Evolutionary conservation across 2,329 filamentous ascomycete genomes (phyloP).

Genomic region (Colletotrichum sp.): DNA sequence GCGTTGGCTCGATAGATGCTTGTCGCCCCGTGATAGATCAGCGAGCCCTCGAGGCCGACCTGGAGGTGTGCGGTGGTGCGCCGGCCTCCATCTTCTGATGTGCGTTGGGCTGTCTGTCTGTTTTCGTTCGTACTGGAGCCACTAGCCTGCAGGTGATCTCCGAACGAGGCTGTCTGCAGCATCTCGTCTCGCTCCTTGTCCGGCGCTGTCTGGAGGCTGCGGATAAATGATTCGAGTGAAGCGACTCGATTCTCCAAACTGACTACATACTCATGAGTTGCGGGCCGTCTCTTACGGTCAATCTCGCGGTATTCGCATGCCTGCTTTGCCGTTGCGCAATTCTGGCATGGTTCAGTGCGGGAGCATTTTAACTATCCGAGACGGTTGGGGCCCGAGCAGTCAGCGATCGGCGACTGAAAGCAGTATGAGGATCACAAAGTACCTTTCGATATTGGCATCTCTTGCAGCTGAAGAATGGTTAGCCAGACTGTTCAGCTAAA

Average conservation of each 20-base stretch:
- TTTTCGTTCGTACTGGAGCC: not conserved
- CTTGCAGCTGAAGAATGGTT: not conserved
- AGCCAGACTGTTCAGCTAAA: too few species aligned
- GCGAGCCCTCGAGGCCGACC: slow-evolving; percentile 20
- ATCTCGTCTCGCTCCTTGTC: not conserved
- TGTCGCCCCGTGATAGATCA: slow-evolving; percentile 26
- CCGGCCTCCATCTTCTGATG: not conserved
- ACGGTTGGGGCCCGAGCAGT: too few species aligned
- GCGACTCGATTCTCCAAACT: slow-evolving; percentile 19
- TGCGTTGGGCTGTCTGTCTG: rapidly evolving
- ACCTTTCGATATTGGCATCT: not conserved
- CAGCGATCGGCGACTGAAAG: too few species aligned
- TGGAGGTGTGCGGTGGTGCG: not conserved
- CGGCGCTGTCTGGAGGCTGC: not conserved
- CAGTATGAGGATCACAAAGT: too few species aligned
- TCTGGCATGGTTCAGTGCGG: slow-evolving; percentile 20
- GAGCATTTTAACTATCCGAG: slow-evolving; percentile 18
- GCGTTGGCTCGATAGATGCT: slow-evolving; percentile 30
- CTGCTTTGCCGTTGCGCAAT: not conserved
- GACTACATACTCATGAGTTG: slow-evolving; percentile 16
- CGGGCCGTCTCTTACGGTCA: slow-evolving; percentile 19
- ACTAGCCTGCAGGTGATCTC: not conserved
- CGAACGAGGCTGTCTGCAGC: slow-evolving; percentile 8
- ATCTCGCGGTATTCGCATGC: slow-evolving; percentile 21
- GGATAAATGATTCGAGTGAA: slow-evolving; percentile 21